Base-by-base conservation (phyloP, 2,329 filamentous ascomycete species). In the Orbilia javanica region DNA sequence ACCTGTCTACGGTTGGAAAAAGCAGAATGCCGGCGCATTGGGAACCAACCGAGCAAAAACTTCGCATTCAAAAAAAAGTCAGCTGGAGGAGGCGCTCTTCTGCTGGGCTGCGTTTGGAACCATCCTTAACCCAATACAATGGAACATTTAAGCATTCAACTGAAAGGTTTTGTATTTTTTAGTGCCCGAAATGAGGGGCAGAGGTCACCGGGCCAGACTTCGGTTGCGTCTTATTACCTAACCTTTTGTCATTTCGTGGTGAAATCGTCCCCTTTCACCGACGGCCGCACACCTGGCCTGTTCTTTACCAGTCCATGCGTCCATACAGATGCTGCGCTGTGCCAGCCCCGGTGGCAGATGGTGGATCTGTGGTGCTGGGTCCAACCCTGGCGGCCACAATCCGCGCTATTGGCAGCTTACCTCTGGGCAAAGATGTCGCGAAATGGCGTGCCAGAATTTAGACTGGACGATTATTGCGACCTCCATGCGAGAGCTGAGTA, bases 61-160 rank as follows among this genome's bases (percentile, higher is more conserved):
- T 67, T 77, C 36, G 48, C 48, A 60, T 29, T 18, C 15, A 55
- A 48, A 55, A 55, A 48, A 55, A n/a, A 36, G 72, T 76, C 72
- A 76, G 72, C 72, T 76, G 72, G 72, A 29, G 65, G 72, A 76
- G 72, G 72, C 72, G 72, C 72, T 76, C 72, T 69, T 76, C 55
- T 39, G 46, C 52, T 50, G 46, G 48, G 42, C 62, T 68, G 62
- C 52, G 29, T 74, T 68, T 64, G 52, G 52, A 55, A 44, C 53
- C 66, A 44, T 64, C 27, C 62, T 75, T 75, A 75, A 55, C 65
- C 72, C 72, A 76, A 64, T 44, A 22, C 34, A 60, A 39, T 50
- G 36, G 36, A 7, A 20, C 31, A 29, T 60, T 63, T 29, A 36
- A 60, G 39, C 69, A 57, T 36, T 31, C 39, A 22, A 34, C 46